A percentile compares a stretch with the other conserved stretches of the same genome.
Evolutionary conservation across 495 filamentous ascomycete species (phyloP).

Genomic region (Penicillium egyptiacum): DNA sequence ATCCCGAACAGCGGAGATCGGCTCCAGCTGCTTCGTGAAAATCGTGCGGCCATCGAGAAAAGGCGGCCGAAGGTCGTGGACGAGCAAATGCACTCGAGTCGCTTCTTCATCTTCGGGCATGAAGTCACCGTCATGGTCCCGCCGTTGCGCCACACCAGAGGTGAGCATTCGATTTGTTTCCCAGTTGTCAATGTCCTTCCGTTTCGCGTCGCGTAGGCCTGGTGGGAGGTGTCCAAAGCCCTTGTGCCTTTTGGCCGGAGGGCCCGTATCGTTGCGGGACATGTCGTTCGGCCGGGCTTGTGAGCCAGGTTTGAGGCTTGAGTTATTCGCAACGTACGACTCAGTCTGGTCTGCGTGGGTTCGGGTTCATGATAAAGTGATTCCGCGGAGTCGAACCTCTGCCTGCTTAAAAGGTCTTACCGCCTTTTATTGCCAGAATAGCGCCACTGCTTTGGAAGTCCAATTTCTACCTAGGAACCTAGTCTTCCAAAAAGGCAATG

Average conservation of each 20-base stretch:
- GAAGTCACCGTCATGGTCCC: constrained; percentile 77
- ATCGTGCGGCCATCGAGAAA: constrained; percentile 94
- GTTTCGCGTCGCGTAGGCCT: constrained; percentile 58
- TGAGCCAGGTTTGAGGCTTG: background rate
- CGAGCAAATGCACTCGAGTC: constrained; percentile 84
- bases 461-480: background rate
- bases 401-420: too few species aligned
- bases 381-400: constrained; percentile 1
- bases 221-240: constrained; percentile 39
- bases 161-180: constrained; percentile 98
- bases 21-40: constrained; percentile 96
- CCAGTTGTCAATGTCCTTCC: constrained; percentile 96
- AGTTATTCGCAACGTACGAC: background rate
- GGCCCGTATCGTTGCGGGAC: constrained; percentile 40
- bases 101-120: constrained; percentile 89
- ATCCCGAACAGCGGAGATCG: constrained; percentile 88
- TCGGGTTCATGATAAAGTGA: background rate
- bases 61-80: constrained; percentile 92
- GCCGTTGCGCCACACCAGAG: constrained; percentile 88
- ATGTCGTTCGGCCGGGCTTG: constrained; percentile 22
- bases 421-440: constrained; percentile 1
- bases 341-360: background rate
- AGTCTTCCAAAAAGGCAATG: background rate
- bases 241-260: constrained; percentile 48
- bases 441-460: background rate